Evolutionary conservation across 2,329 filamentous ascomycete species (phyloP).

Genomic region (Fusarium bactridioides): DNA sequence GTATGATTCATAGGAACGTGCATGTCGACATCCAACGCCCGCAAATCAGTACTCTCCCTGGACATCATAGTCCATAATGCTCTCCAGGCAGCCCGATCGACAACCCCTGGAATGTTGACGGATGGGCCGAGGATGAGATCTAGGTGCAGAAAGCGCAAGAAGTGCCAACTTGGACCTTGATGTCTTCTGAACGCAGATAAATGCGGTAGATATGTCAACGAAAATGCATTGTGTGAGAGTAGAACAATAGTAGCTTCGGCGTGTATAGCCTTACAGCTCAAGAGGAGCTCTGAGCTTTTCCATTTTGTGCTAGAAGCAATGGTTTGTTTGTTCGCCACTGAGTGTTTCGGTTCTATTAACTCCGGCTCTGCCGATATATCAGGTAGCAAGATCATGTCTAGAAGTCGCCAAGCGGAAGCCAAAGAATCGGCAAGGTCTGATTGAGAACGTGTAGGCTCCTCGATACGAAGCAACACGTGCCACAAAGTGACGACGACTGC

Average conservation of each 20-base stretch:
- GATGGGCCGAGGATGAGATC: neutral
- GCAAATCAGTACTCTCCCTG: neutral
- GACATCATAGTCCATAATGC: neutral
- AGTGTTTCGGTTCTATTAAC: neutral
- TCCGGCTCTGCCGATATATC: neutral
- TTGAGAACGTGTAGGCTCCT: neutral
- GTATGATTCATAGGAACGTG: neutral
- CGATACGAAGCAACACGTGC: neutral
- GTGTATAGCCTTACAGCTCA: neutral
- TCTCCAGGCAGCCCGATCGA: neutral
- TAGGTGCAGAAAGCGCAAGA: neutral
- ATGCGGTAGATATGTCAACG: neutral
- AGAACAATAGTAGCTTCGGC: accelerated
- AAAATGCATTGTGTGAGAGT: neutral
- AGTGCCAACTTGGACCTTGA: neutral
- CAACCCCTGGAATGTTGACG: neutral
- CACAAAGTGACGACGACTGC: neutral
- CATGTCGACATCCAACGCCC: neutral
- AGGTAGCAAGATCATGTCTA: neutral
- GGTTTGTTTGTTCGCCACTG: neutral
- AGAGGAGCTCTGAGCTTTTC: neutral
- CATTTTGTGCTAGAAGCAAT: neutral
- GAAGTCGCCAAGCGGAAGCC: neutral
- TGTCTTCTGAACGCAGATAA: neutral
- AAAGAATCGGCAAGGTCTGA: neutral